phyloP scores from a whole-genome alignment of 148 eudicot genomes.

The Pharnaceum exiguum region DNA sequence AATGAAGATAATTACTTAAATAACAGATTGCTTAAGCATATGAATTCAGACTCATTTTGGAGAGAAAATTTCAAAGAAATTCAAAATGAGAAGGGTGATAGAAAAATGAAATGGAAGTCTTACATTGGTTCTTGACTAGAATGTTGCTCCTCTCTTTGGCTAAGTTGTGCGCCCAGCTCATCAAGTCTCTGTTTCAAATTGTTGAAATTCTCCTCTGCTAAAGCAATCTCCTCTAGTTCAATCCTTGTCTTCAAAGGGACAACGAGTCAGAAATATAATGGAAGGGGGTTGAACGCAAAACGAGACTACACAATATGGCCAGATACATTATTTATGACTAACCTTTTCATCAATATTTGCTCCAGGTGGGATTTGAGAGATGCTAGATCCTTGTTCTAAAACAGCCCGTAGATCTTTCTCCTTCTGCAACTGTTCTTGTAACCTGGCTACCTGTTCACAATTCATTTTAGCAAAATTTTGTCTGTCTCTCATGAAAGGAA shows the following conservation, averaged over 20 bases:
- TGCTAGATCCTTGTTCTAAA: conserved; percentile 54
- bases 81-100: background rate
- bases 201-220: conserved; percentile 46
- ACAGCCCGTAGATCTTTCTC: conserved; percentile 65
- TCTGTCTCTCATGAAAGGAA: background rate
- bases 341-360: conserved; percentile 60
- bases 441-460: conserved; percentile 57
- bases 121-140: conserved; percentile 27
- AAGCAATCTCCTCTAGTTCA: conserved; percentile 53
- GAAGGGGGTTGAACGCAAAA: background rate
- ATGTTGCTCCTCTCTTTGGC: conserved; percentile 52
- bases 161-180: conserved; percentile 53
- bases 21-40: no score
- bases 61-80: background rate
- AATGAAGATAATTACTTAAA: no score
- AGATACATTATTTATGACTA: no score
- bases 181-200: conserved; percentile 62
- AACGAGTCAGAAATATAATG: conserved; percentile 5
- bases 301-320: no score
- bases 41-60: background rate
- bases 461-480: conserved; percentile 2
- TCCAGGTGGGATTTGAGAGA: conserved; percentile 28
- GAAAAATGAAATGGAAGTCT: conserved; percentile 31
- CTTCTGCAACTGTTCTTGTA: conserved; percentile 61
- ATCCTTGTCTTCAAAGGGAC: conserved; percentile 30